Evolutionary conservation across 345 rosid species (phyloP), one percentile per base, ranked within the genome.

Genomic region (Bruguiera parviflora): DNA sequence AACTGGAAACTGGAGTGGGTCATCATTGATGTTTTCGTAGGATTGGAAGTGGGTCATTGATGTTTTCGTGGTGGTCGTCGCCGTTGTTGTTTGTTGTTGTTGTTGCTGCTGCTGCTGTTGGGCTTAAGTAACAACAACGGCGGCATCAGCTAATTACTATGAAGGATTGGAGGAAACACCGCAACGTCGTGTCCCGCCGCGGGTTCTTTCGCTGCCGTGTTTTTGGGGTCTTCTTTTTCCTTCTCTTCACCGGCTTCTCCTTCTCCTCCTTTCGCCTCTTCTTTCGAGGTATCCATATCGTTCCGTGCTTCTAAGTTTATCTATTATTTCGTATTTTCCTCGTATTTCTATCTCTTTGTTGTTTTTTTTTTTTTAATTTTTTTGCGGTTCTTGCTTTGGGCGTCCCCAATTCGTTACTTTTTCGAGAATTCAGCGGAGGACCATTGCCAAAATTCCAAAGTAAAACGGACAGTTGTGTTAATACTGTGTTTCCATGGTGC

Each of bases 141-240:
- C 68, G 58, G 75, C 69, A 64, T 51, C 73, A 43, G 65, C 62
- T 15, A 8, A 6, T 27, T 53, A 6, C 25, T 1, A 86, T 82
- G 93, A 85, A 69, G 77, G 81, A 70, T 62, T 78, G 86, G 74
- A 75, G 37, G 37, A 33, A 33, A 33, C 9, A 74, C 52, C 77
- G 79, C 69, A 79, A 79, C 66, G 81, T 66, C 76, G 83, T 78
- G 61, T 77, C 87, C 0, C 86, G 88, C 85, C 79, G 79, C 67
- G 77, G 85, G 66, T 81, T 87, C 78, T 88, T 84, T 76, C 80
- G 88, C 73, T 81, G 81, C 81, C 81, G 86, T 49, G 20, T 86
- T 67, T 69, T 79, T 79, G 65, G 79, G 28, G 86, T 84, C 67
- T n/a, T 78, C 79, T 75, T 80, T 19, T 83, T 78, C 77, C 64